A percentile compares a stretch with the other conserved stretches of the same genome.
These are phyloP conservation scores for Physcomitrellopsis africana DNA, from an alignment of 225 moss, liverwort and hornwort genomes.

Conservation along the genomic window DNA sequence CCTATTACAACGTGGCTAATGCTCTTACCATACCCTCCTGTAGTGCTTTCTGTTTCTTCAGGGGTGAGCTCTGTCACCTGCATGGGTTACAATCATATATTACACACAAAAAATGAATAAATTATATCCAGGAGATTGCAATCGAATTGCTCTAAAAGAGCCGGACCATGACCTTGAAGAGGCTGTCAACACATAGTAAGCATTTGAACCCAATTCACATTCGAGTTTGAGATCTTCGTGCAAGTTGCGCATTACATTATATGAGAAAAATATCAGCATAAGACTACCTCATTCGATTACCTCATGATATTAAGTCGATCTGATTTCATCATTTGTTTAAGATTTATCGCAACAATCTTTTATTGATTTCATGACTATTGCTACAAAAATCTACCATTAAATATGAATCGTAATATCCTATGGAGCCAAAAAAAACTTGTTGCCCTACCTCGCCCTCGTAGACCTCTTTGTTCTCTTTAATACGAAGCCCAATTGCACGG, in stretches of 20 bases:
- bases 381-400: background rate
- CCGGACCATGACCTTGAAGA: slow-evolving; percentile 1
- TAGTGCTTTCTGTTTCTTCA: slow-evolving; percentile 93
- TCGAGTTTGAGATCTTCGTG: background rate
- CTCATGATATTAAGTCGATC: background rate
- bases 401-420: background rate
- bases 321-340: background rate
- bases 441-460: slow-evolving; percentile 86
- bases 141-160: no score
- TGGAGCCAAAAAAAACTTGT: no score
- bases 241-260: background rate
- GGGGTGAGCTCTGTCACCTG: slow-evolving; percentile 92
- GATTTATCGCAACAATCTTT: background rate
- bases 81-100: slow-evolving; percentile 11
- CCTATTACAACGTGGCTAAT: slow-evolving; percentile 97
- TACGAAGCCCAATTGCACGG: slow-evolving; percentile 89
- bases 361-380: background rate
- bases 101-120: background rate
- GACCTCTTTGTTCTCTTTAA: slow-evolving; percentile 98
- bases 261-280: background rate
- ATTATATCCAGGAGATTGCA: background rate
- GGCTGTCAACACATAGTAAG: background rate
- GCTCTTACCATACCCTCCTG: slow-evolving; percentile 98
- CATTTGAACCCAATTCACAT: background rate
- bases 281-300: background rate